Evolutionary conservation across 2,329 filamentous ascomycete genomes (phyloP).

Genomic region (Tolypocladium inflatum): DNA sequence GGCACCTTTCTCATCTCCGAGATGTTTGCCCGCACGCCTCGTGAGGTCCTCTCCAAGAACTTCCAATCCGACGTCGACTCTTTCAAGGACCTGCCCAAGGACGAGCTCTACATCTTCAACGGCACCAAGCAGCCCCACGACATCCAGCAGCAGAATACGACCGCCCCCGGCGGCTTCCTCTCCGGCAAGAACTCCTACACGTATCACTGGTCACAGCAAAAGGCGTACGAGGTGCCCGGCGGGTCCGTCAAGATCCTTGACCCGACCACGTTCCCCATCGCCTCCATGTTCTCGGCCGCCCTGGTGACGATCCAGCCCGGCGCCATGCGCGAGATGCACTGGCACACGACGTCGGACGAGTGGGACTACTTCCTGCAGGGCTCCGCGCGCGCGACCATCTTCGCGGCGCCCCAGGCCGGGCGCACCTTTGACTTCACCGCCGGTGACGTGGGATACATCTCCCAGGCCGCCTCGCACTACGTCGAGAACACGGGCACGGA

Average conservation of each 20-base stretch:
- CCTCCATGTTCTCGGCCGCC: constrained; percentile 43
- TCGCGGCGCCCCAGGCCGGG: constrained; percentile 36
- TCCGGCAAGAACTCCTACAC: constrained; percentile 30
- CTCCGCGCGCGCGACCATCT: constrained; percentile 46
- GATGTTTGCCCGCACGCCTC: constrained; percentile 39
- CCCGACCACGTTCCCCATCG: constrained; percentile 45
- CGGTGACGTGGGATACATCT: constrained; percentile 51
- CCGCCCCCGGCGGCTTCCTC: constrained; percentile 32
- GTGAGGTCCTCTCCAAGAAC: constrained; percentile 46
- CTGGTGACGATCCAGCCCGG: constrained; percentile 50
- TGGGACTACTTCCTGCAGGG: constrained; percentile 53
- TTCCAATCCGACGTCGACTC: constrained; percentile 36
- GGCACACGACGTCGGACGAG: constrained; percentile 51
- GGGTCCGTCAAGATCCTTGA: constrained; percentile 53
- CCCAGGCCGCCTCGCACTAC: constrained; percentile 41
- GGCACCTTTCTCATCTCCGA: constrained; percentile 48
- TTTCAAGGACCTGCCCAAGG: constrained; percentile 36
- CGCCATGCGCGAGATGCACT: constrained; percentile 57
- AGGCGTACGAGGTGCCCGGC: constrained; percentile 40
- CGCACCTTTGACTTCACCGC: constrained; percentile 50
- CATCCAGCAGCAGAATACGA: constrained; percentile 36
- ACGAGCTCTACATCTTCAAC: constrained; percentile 43
- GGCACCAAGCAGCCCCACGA: constrained; percentile 36
- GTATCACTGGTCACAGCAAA: constrained; percentile 42
- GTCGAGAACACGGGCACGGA: constrained; percentile 51